Base-by-base conservation (phyloP, 805 yeast genomes). In the Ogataea methanolica region DNA sequence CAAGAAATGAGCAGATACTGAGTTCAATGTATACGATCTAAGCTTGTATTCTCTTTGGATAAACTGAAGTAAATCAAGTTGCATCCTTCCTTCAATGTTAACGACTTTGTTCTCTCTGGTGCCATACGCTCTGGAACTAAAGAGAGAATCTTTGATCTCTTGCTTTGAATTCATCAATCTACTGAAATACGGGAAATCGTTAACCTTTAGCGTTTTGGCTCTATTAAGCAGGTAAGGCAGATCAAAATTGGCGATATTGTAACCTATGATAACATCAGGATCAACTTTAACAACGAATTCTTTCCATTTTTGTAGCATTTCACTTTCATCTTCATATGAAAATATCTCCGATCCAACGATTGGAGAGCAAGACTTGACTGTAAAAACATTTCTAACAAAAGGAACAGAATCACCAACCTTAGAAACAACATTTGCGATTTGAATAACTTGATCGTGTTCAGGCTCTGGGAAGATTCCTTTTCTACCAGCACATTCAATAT, bases 401-500 rank as follows among this genome's bases (percentile, higher is more conserved):
- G 99, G 99, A 43, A 82, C 79, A n/a, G 75, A 54, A 35, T 85
- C 90, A 41, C 99, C 97, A 44, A 84, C 83, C 44, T 80, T 73
- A 58, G 88, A 84, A 2, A 92, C 96, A 29, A 94, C 97, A 61
- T 89, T 92, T 6, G 99, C 99, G 53, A 94, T 95, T 68, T 95
- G 99, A 61, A 94, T 94, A 9, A 94, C 96, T 0, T 97, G 86
- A 70, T 94, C 99, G 41, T 80, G 77, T 51, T 86, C 86, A 1
- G 99, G 85, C 61, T 94, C 99, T 1, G 99, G 99, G 65, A 94
- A 94, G 12, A 94, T 78, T 45, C 99, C 99, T 54, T 88, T 86
- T 67, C 99, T 80, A 40, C 99, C 99, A 3, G 99, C 94, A 76
- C 99, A 94, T 68, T 94, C 99, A 51, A 94, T 94, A 74, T 94